Base-by-base conservation (phyloP, 2,329 filamentous ascomycete genomes). In the Microthyrium microscopicum region DNA sequence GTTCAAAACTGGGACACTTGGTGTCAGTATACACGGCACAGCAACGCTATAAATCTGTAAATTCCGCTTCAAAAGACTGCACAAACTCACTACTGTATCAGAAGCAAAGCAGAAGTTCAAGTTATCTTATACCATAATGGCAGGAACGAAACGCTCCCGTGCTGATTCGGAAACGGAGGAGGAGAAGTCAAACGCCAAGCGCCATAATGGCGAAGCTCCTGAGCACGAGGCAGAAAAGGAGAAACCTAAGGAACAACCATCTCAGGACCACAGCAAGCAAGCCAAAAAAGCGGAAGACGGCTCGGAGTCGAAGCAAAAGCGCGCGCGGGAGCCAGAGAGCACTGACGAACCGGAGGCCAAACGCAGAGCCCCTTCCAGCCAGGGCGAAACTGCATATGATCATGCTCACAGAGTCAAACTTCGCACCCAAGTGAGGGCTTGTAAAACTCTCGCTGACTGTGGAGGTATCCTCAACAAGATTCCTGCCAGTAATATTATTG, bases 1-100 rank as follows among this genome's bases (percentile, higher is more conserved):
- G 26, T 29, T 29, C 26, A 29, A 29, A 29, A 29, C 26, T 29
- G 26, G 26, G 26, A 29, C 26, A 29, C 26, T 29, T 29, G 26
- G 26, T 29, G 26, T 29, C 26, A 29, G 7, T 29, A 29, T 29
- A 29, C 26, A 29, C 26, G 12, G 26, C 26, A 17, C 26, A 29
- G 26, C 17, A 29, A 29, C 26, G 26, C 26, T 29, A 29, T 29
- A 29, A 29, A 29, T 29, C 26, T 12, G 15, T 29, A 29, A 8
- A 29, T 16, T 29, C 26, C 26, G 8, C 26, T 29, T 29, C 26
- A 29, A 9, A 29, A 29, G 26, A 29, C 26, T 29, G 26, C 12
- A 29, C 26, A 29, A 29, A 29, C 26, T 29, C 26, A 29, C 12
- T 16, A 29, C 7, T n/a, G 17, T 15, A 29, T 29, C 15, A 12